Evolutionary conservation across 148 eudicot species (phyloP).

Genomic region (Tetragonia tetragonoides): DNA sequence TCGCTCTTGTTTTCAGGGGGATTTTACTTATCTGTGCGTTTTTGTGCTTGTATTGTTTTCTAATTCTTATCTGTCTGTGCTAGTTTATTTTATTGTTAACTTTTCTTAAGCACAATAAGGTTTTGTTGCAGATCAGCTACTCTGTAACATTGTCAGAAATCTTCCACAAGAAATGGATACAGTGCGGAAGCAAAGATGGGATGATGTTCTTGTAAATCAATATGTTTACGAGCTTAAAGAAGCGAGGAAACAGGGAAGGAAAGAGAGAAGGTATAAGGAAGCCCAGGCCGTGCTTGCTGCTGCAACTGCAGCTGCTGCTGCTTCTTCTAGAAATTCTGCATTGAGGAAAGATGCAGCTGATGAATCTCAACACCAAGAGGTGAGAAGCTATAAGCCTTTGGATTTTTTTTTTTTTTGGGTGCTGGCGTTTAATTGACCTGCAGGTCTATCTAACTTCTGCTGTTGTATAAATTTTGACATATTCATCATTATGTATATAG

Average conservation of each 20-base stretch:
- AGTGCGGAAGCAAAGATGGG: constrained; percentile 70
- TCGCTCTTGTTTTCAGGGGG: not conserved
- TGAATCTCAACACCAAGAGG: constrained; percentile 67
- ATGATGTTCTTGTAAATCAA: constrained; percentile 73
- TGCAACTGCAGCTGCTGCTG: constrained; percentile 97
- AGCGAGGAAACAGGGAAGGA: constrained; percentile 87
- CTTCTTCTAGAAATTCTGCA: constrained; percentile 82
- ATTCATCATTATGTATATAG: constrained; percentile 22
- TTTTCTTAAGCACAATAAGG: constrained; percentile 7
- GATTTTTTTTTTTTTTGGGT: not conserved
- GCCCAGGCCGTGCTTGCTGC: constrained; percentile 95
- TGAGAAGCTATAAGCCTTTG: constrained; percentile 28
- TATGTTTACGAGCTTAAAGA: constrained; percentile 80
- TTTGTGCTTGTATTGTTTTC: not conserved
- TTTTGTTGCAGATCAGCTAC: constrained; percentile 62
- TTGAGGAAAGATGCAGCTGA: constrained; percentile 73
- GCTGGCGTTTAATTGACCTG: not conserved
- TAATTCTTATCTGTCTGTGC: not conserved
- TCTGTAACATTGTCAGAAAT: constrained; percentile 56
- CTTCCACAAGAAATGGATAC: constrained; percentile 70
- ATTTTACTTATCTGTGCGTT: not conserved
- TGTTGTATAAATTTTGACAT: not conserved
- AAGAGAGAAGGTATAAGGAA: constrained; percentile 90
- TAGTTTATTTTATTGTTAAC: not conserved
- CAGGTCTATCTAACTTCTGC: not conserved